Base-by-base conservation (phyloP, 768 basidiomycete genomes). In the Boletus tomentosulus region DNA sequence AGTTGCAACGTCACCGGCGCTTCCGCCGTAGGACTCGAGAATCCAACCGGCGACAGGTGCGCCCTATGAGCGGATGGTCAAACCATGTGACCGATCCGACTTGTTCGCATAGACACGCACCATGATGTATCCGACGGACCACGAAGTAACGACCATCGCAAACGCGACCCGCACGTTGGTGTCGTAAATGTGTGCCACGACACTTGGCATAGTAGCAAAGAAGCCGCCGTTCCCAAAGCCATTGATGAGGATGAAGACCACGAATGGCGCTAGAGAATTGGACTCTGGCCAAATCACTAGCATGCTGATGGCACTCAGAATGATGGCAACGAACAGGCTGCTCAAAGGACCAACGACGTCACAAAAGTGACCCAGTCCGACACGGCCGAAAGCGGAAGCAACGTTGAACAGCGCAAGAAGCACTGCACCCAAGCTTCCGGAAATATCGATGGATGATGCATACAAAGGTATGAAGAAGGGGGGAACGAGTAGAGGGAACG, bases 391-490 rank as follows among this genome's bases (percentile, higher is more conserved):
- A 2, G 69, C 69, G 24, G 71, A 73, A 30, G 71, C 58, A 43
- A 72, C 59, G 48, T 71, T 71, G 61, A 70, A 73, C n/a, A 64
- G 45, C 3, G 65, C 68, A n/a, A 72, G 63, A 24, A 71, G 65
- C n/a, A 62, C 46, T 4, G 69, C 68, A 22, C 58, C 64, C 30
- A 65, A 30, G 46, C 55, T 55, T 28, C 54, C 42, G 1, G 68
- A 61, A 31, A 67, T 57, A 25, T 57, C 48, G 33, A 71, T 57
- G 2, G 69, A 70, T 3, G 62, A 58, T 49, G 69, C 66, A 51
- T 73, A 74, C 10, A 66, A 60, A 1, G 70, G 72, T 44, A 72
- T 70, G 61, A 74, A 73, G 60, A 71, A 74, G 11, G 68, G 66
- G 1, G 72, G 64, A 24, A 71, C 69, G 34, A 74, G 66, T 9